Base-by-base conservation (phyloP, 768 basidiomycete species). In the Heimioporus sp. region DNA sequence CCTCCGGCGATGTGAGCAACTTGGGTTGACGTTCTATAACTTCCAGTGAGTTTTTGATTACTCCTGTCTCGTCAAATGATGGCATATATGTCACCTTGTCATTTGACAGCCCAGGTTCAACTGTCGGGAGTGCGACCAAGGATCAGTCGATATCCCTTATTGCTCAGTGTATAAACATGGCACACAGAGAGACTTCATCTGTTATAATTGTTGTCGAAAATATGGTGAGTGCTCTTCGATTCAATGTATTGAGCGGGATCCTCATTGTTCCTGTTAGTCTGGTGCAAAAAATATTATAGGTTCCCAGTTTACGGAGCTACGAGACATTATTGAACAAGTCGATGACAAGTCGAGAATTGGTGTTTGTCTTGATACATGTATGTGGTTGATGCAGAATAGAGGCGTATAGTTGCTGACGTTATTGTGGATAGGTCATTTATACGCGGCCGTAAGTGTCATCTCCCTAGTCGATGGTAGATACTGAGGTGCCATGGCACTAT, bases 321-420 rank as follows among this genome's bases (percentile, higher is more conserved):
- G 76, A 1, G 73, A 70, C 3, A 91, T 94, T 43, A 93, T 95
- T 40, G 63, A 73, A 0, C 72, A 73, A 19, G 86, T 94, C 2
- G 73, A 85, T 4, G 82, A 92, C 62, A 92, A 92, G 67, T 70
- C 71, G 0, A 69, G 92, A 42, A 81, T 94, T 2, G 87, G 90
- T 0, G 85, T 93, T 5, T 94, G 92, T 66, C 71, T 95, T 38
- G 91, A 95, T 68, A 93, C 92, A 0, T 94, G 92, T 85, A 58
- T 30, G 65, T 45, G 74, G n/a, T 34, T 6, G 11, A 6, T 3
- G 30, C 21, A 3, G 41, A 15, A 19, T 19, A 3, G 10, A 24
- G 19, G 3, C 19, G 34, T 13, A 35, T 21, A 41, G n/a, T 16
- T 21, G 42, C 6, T 46, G 7, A 56, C 40, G 32, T 8, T 10